Conservation (phyloP, 805 yeast species). For the Tetrapisispora fleetii region DNA sequence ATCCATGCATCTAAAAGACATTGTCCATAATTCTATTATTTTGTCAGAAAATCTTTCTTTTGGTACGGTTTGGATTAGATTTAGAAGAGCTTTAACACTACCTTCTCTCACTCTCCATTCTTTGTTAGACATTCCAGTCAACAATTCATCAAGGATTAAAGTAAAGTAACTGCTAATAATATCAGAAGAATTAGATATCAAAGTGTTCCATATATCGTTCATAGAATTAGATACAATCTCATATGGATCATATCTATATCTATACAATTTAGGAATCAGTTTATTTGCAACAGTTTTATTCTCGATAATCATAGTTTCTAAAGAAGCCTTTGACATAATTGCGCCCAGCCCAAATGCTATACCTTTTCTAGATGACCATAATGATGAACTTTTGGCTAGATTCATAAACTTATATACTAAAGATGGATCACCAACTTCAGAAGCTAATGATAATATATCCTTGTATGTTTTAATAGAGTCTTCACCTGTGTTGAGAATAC, state of each 20-base stretch:
- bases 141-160: slow-evolving; percentile 52
- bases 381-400: slow-evolving; percentile 71
- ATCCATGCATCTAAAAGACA: slow-evolving; percentile 84
- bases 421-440: slow-evolving; percentile 93
- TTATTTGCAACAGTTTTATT: slow-evolving; percentile 46
- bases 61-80: slow-evolving; percentile 55
- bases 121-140: slow-evolving; percentile 59
- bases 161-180: slow-evolving; percentile 46
- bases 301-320: slow-evolving; percentile 49
- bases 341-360: slow-evolving; percentile 89
- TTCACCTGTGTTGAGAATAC: slow-evolving; percentile 67
- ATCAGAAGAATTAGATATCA: slow-evolving; percentile 47
- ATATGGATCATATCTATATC: slow-evolving; percentile 82
- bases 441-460: slow-evolving; percentile 78
- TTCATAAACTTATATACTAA: slow-evolving; percentile 92
- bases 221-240: slow-evolving; percentile 65
- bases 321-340: slow-evolving; percentile 65
- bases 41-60: slow-evolving; percentile 38
- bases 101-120: slow-evolving; percentile 96
- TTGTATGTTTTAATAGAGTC: slow-evolving; percentile 86
- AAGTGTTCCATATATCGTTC: slow-evolving; percentile 78
- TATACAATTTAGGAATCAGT: slow-evolving; percentile 70
- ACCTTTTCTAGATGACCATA: slow-evolving; percentile 92
- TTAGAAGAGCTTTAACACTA: slow-evolving; percentile 59
- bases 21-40: slow-evolving; percentile 68